Evolutionary conservation across 2,329 filamentous ascomycete genomes (phyloP).

Genomic region (Fusarium concolor): DNA sequence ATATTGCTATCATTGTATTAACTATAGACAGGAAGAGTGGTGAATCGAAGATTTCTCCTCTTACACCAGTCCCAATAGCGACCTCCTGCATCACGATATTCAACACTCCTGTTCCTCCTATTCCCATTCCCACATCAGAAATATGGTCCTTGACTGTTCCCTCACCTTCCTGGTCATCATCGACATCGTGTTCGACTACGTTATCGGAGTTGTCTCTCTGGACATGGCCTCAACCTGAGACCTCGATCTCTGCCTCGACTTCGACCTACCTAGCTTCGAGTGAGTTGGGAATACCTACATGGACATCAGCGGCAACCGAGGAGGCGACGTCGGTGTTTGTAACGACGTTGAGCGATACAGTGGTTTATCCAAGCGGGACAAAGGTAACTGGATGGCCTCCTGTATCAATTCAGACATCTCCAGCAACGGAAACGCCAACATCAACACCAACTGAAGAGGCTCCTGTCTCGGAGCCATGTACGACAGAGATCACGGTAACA

Average conservation of each 20-base stretch:
- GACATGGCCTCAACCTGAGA: constrained; percentile 15
- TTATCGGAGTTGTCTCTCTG: constrained; percentile 1
- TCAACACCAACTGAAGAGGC: constrained; percentile 1
- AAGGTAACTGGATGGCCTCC: constrained; percentile 13
- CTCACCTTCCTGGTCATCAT: neutral
- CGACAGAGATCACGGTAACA: constrained; percentile 43
- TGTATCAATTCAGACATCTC: neutral
- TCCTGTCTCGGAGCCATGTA: constrained; percentile 35
- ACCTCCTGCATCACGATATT: constrained; percentile 41
- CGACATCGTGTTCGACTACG: constrained; percentile 15
- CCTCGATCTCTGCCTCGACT: neutral
- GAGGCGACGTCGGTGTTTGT: neutral
- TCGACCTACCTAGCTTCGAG: constrained; percentile 15
- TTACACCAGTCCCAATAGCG: constrained; percentile 16
- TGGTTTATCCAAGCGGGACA: constrained; percentile 7
- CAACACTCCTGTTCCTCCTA: constrained; percentile 11
- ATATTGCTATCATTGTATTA: neutral
- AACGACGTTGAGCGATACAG: neutral
- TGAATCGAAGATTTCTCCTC: constrained; percentile 15
- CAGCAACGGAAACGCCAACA: neutral
- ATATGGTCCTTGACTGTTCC: constrained; percentile 1
- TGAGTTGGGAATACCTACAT: constrained; percentile 3
- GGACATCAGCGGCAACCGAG: constrained; percentile 14
- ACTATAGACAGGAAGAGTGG: constrained; percentile 22
- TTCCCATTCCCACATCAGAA: constrained; percentile 5